phyloP scores from a whole-genome alignment of 768 basidiomycete genomes.

The Tricholoma flavovirens region DNA sequence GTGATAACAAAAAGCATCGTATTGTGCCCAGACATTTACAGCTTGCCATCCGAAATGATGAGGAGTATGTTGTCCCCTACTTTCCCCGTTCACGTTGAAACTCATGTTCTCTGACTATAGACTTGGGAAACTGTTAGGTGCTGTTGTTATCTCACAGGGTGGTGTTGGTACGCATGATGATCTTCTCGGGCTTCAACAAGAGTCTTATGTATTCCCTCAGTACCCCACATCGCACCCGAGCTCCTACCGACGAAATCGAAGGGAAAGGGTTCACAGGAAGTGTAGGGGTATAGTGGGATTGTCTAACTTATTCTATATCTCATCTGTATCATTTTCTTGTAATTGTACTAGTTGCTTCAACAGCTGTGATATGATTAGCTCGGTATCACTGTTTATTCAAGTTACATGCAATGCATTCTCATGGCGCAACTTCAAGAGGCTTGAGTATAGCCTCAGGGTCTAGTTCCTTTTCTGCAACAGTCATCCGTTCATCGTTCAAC shows the following conservation, averaged over 20 bases:
- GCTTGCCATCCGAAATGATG: constrained; percentile 81
- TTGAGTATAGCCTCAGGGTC: too few relatives aligned
- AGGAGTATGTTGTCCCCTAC: constrained; percentile 40
- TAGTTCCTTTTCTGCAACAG: too few relatives aligned
- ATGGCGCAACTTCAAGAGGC: too few relatives aligned
- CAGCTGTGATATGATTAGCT: too few relatives aligned
- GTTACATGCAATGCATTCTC: too few relatives aligned
- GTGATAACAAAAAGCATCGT: constrained; percentile 77
- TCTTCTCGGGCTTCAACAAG: background rate
- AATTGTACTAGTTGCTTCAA: background rate
- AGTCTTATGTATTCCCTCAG: constrained; percentile 4
- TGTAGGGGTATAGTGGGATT: constrained; percentile 9
- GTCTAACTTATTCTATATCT: background rate
- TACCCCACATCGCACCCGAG: constrained; percentile 34
- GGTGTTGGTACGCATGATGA: constrained; percentile 52
- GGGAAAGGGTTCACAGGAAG: constrained; percentile 23
- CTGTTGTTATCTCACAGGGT: constrained; percentile 87
- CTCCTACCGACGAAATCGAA: constrained; percentile 38
- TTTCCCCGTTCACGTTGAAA: background rate
- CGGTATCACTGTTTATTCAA: too few relatives aligned
- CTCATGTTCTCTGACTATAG: constrained; percentile 23
- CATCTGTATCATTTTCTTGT: constrained; percentile 12
- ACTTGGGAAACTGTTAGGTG: constrained; percentile 75
- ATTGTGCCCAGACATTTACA: constrained; percentile 84
- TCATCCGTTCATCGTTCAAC: too few relatives aligned